phyloP scores from a whole-genome alignment of 2,329 filamentous ascomycete species.

The Exophiala aquamarina region DNA sequence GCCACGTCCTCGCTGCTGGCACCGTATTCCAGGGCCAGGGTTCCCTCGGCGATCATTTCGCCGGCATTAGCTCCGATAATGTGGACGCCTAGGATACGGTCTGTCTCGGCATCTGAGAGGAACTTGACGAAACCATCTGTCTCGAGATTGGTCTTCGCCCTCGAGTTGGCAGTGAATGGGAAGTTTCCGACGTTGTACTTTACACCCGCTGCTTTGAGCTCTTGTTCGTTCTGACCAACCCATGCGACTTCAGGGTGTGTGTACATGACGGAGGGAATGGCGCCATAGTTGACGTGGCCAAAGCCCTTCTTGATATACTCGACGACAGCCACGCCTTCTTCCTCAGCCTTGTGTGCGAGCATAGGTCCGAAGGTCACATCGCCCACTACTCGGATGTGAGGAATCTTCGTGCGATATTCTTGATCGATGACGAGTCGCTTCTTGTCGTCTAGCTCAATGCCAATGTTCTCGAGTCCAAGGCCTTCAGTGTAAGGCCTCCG shows the following conservation, averaged over 20 bases:
- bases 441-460: constrained; percentile 86
- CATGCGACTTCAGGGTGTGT: constrained; percentile 97
- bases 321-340: constrained; percentile 90
- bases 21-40: constrained; percentile 92
- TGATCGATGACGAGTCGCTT: constrained; percentile 96
- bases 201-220: constrained; percentile 84
- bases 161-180: constrained; percentile 97
- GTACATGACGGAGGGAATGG: constrained; percentile 99
- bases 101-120: constrained; percentile 91
- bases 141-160: constrained; percentile 98
- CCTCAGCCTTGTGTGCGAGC: constrained; percentile 99
- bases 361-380: constrained; percentile 97
- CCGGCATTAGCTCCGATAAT: constrained; percentile 95
- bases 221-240: constrained; percentile 97
- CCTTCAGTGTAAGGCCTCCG: constrained; percentile 91
- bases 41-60: constrained; percentile 99
- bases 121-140: constrained; percentile 97
- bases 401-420: constrained; percentile 96
- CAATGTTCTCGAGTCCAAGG: constrained; percentile 90
- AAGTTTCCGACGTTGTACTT: constrained; percentile 93
- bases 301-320: constrained; percentile 98
- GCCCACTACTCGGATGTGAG: constrained; percentile 94
- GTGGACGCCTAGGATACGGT: constrained; percentile 91
- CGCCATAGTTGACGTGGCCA: constrained; percentile 98
- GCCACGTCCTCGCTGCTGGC: constrained; percentile 93